Conservation (phyloP, 768 basidiomycete species). For the Podaxis sp. region DNA sequence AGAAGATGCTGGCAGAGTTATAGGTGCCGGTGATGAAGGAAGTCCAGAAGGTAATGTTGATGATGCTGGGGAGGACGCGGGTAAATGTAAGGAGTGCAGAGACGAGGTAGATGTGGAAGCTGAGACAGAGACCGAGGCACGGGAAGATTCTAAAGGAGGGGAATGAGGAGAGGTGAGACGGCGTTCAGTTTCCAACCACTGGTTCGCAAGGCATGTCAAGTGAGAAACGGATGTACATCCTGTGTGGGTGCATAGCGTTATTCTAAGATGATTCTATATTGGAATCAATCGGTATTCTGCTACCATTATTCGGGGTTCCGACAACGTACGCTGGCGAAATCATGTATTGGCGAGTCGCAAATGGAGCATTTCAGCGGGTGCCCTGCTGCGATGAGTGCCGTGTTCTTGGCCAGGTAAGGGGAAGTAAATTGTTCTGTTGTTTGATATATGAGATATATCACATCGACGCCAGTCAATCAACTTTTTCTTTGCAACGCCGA, state of each 20-base stretch:
- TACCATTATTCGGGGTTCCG: not conserved
- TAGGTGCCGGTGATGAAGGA: not conserved
- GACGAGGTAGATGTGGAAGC: not conserved
- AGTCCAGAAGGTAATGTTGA: not conserved
- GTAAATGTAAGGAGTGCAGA: not conserved
- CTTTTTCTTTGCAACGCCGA: not conserved
- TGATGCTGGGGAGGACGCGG: not conserved
- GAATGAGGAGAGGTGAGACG: not conserved
- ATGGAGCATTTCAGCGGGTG: conserved; percentile 37
- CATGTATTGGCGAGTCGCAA: conserved; percentile 36
- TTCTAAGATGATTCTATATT: conserved; percentile 44
- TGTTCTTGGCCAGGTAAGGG: conserved; percentile 44
- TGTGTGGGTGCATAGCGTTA: conserved; percentile 48
- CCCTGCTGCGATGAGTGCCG: conserved; percentile 32
- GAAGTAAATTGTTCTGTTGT: conserved; percentile 45
- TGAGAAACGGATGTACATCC: conserved; percentile 53
- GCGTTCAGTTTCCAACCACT: conserved; percentile 32
- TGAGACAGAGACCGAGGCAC: not conserved
- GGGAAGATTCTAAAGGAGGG: not conserved
- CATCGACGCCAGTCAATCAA: not conserved
- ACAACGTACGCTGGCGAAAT: conserved; percentile 37
- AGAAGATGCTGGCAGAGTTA: conserved; percentile 14
- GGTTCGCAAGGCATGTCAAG: conserved; percentile 47
- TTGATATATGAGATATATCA: not conserved
- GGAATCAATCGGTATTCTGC: not conserved